Percentiles rank a stretch among this genome's conserved stretches.
Evolutionary conservation across 2,329 filamentous ascomycete genomes (phyloP).

Genomic region (Aureobasidium vineae): DNA sequence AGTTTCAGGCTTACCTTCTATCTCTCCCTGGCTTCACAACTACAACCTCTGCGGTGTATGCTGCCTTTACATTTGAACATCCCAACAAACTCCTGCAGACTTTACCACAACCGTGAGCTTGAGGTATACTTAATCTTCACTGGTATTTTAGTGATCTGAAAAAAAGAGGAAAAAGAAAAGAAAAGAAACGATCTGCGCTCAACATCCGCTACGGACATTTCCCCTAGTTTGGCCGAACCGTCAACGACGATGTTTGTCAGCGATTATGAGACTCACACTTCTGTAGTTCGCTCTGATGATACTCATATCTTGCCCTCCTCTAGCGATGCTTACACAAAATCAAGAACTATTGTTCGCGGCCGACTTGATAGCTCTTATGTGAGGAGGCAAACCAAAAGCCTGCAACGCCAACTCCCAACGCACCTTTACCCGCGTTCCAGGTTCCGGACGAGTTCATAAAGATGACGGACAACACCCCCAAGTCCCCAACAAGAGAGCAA

Average conservation of each 20-base stretch:
- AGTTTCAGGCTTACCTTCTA: neutral
- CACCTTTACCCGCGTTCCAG: neutral
- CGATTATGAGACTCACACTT: neutral
- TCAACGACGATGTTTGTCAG: slow-evolving; percentile 13
- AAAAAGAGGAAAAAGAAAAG: neutral
- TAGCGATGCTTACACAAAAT: neutral
- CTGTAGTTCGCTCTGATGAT: neutral
- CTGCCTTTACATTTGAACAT: no score
- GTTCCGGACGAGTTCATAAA: neutral
- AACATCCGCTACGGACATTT: slow-evolving; percentile 16
- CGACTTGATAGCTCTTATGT: neutral
- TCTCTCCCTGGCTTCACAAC: neutral
- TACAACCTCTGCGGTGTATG: neutral
- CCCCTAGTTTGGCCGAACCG: neutral
- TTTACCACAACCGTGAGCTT: neutral
- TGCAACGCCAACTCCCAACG: neutral
- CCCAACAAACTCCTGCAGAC: no score
- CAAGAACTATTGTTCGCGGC: neutral
- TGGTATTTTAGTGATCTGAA: no score
- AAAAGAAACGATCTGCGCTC: neutral
- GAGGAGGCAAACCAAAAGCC: neutral
- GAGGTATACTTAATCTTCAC: neutral
- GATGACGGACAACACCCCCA: neutral
- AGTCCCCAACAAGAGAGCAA: neutral
- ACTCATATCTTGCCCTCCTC: neutral